These are phyloP conservation scores for Telopea speciosissima DNA, from an alignment of 177 flowering plant species.

Conservation along the genomic window DNA sequence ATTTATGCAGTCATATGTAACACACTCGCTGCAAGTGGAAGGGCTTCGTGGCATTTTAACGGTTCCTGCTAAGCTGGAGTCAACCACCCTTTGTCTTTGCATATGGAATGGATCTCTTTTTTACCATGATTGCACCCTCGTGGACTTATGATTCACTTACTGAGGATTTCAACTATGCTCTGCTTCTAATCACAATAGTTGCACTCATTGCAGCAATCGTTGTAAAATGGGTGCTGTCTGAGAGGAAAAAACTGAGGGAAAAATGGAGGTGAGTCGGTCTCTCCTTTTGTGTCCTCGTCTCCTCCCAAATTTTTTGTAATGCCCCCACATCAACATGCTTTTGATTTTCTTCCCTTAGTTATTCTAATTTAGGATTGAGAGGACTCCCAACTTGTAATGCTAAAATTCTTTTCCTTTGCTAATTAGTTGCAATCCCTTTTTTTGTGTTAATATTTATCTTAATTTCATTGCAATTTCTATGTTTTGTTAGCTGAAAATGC, in stretches of 20 bases:
- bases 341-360: neutral
- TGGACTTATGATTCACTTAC: slow-evolving; percentile 92
- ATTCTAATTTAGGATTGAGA: neutral
- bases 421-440: slow-evolving; percentile 1
- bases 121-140: slow-evolving; percentile 86
- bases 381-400: slow-evolving; percentile 10
- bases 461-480: slow-evolving; percentile 1
- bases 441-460: neutral
- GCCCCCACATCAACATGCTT: slow-evolving; percentile 3
- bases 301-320: slow-evolving; percentile 7
- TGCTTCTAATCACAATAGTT: slow-evolving; percentile 80
- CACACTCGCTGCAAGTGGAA: slow-evolving; percentile 85
- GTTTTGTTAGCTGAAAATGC: neutral
- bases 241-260: slow-evolving; percentile 83
- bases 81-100: slow-evolving; percentile 76
- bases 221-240: slow-evolving; percentile 86
- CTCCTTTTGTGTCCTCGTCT: neutral
- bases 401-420: neutral
- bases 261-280: slow-evolving; percentile 71
- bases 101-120: slow-evolving; percentile 85
- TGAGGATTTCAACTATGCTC: slow-evolving; percentile 91
- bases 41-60: slow-evolving; percentile 71
- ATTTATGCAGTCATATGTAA: slow-evolving; percentile 71
- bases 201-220: slow-evolving; percentile 78
- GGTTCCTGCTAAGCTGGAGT: slow-evolving; percentile 82